These are phyloP conservation scores for Camellia japonica DNA, from an alignment of 148 eudicot species.

Conservation along the genomic window DNA sequence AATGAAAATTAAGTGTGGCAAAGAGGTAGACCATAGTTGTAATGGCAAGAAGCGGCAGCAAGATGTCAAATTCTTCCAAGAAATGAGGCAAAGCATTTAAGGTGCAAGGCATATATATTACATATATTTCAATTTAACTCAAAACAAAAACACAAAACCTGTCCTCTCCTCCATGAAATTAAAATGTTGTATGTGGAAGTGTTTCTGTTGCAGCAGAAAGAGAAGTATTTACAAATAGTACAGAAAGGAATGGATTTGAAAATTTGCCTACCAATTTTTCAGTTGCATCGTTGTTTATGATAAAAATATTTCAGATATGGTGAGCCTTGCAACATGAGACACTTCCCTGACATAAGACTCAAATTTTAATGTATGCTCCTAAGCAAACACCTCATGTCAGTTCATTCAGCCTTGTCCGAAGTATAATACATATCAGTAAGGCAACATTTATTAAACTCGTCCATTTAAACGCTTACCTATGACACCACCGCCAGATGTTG, in stretches of 20 bases:
- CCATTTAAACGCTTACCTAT: conserved; percentile 51
- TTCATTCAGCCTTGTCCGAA: conserved; percentile 3
- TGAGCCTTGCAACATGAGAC: conserved; percentile 8
- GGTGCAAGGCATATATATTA: neutral
- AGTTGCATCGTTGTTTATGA: neutral
- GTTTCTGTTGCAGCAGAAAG: neutral
- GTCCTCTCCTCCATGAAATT: neutral
- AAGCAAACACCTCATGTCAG: conserved; percentile 1
- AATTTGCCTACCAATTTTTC: neutral
- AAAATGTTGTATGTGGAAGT: neutral
- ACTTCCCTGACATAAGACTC: neutral
- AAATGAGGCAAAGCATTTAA: neutral
- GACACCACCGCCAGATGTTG: conserved; percentile 88
- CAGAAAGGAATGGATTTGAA: neutral
- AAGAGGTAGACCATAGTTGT: neutral
- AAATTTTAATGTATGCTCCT: neutral
- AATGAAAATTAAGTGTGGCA: neutral
- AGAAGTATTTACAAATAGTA: neutral
- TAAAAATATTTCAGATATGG: neutral
- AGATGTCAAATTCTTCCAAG: neutral
- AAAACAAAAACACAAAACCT: neutral
- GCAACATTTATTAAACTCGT: neutral
- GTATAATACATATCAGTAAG: conserved; percentile 1
- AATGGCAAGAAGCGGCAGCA: neutral
- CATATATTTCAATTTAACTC: neutral